Evolutionary conservation across 495 filamentous ascomycete species (phyloP), one percentile per base, ranked within the genome.

Genomic region (Neurospora cerealis): DNA sequence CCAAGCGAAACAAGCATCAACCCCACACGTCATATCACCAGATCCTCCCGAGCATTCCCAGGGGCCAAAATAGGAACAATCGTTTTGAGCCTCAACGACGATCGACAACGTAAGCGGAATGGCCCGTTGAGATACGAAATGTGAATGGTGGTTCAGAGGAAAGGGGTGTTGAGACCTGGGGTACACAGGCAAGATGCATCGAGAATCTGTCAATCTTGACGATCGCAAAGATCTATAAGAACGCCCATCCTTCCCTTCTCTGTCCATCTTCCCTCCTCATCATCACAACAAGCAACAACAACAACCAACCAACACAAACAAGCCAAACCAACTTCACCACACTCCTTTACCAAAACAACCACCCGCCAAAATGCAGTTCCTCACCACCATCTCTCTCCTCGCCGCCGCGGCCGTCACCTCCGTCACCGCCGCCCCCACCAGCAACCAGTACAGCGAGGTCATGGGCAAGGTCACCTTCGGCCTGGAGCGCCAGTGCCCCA

Each of bases 401-500:
- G 24, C 28, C 44, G 44, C 44, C 54, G 54, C 54, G 24, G 54
- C 54, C 54, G 24, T 66, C 28, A 8, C 28, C 28, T 66, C 54
- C 15, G 54, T 66, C 24, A 1, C 54, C 3, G 54, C 54, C 54
- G 54, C 54, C 13, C 54, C 54, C 6, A 62, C 54, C 21, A 13
- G 2, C 54, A 62, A 66, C 54, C 73, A 78, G 69, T 79, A 76
- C 73, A 74, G 69, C 3, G 74, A 79, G 60, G 78, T 83, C 5
- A 79, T 83, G 5, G 77, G 75, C 11, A 81, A 83, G 24, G 86
- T 91, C 78, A 91, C 91, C 89, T 90, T 92, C 7, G 90, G 91
- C 75, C 89, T 91, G 73, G 79, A 92, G 8, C 92, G 89, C 89
- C 84, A 91, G 81, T 92, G 89, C 88, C 83, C 90, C 41, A 76